Conservation (phyloP, 495 filamentous ascomycete species). For the Xeromyces bisporus region DNA sequence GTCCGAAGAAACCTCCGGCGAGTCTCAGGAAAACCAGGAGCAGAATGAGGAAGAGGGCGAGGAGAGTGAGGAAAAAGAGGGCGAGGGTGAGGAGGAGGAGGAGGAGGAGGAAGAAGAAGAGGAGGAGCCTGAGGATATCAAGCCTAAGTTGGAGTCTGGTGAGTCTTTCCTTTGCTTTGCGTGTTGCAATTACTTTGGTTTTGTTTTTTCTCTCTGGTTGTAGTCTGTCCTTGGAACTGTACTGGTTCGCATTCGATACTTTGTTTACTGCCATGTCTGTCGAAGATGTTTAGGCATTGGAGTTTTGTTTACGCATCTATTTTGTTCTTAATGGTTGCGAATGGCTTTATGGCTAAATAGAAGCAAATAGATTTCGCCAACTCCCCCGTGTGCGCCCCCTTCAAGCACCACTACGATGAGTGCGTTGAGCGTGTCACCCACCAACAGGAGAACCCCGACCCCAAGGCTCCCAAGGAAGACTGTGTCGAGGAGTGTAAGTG, state of each 20-base stretch:
- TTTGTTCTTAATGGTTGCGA: too few relatives aligned
- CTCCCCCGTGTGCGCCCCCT: constrained; percentile 64
- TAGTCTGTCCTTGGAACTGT: too few relatives aligned
- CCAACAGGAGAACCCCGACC: constrained; percentile 47
- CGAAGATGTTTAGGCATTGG: too few relatives aligned
- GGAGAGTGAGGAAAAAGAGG: constrained; percentile 28
- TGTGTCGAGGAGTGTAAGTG: constrained; percentile 97
- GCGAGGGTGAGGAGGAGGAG: constrained; percentile 27
- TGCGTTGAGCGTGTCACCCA: constrained; percentile 84
- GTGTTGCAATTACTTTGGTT: constrained; percentile 1
- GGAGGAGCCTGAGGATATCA: constrained; percentile 74
- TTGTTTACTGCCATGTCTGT: too few relatives aligned
- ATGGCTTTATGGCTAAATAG: too few relatives aligned
- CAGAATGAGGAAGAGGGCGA: constrained; percentile 23
- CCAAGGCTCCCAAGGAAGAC: constrained; percentile 61
- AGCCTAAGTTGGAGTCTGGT: constrained; percentile 86
- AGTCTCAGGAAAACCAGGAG: constrained; percentile 27
- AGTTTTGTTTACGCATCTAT: too few relatives aligned
- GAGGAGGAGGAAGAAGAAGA: constrained; percentile 69
- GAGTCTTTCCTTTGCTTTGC: constrained; percentile 21
- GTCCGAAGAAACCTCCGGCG: constrained; percentile 19
- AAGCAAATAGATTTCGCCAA: constrained; percentile 68
- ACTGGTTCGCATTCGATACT: too few relatives aligned
- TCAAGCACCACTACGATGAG: constrained; percentile 96
- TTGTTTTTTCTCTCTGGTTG: not conserved